Base-by-base conservation (phyloP, 164 flowering plant genomes). In the Amborella trichopoda region DNA sequence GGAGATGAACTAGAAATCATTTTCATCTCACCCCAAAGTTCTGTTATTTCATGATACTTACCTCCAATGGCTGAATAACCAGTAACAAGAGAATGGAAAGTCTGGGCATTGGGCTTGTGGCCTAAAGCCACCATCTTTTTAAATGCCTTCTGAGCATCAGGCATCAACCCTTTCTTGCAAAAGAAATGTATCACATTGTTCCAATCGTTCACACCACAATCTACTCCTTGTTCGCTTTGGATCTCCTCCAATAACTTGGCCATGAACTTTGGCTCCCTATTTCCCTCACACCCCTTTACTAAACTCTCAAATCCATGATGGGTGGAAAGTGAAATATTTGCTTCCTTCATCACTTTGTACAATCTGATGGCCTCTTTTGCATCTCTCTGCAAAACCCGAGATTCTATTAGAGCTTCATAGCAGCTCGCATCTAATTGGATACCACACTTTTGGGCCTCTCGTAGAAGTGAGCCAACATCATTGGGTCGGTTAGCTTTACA, bases 1-100 rank as follows among this genome's bases (percentile, higher is more conserved):
- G 76, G 50, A 37, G 72, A 53, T 21, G 82, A 50, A 53, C 60
- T 57, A 49, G 84, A 75, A 59, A 77, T 53, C 37, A 67, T 64
- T 67, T 91, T 91, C 99, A 91, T 91, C 66, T 84, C 96, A 25
- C 94, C 99, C 96, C 96, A 87, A 20, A 91, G 60, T 53, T 83
- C 95, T 2, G 95, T 68, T 23, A 87, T 94, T 73, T 87, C 96
- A 11, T 50, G 11, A 54, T 93, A 84, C 41, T 87, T 91, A 0
- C 94, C 88, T 16, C 96, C 96, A 28, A 84, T 52, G 27, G 95
- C 94, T 54, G 96, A 85, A 66, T 93, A 84, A 3, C 91, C 95
- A 11, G 88, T 88, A 41, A 88, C 95, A 75, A 93, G 53, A 22
- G 96, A 88, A 58, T 88, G 96, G 56, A 78, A 93, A 18, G 99